Evolutionary conservation across 2,329 filamentous ascomycete genomes (phyloP), one percentile per base, ranked within the genome.

Genomic region (Fusarium nelsonii): DNA sequence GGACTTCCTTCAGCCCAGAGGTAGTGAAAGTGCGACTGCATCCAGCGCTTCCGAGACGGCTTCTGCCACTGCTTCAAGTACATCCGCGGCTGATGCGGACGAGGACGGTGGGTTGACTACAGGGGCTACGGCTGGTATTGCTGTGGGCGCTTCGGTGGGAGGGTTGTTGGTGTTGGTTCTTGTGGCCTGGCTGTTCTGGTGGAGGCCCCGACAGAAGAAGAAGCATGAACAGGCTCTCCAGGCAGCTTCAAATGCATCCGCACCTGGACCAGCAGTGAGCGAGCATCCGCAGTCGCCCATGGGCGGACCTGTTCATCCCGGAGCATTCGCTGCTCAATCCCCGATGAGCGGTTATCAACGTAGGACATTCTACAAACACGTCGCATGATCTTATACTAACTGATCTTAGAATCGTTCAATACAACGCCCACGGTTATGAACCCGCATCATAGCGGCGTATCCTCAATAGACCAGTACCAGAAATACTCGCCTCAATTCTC

Each of bases 291-390:
- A 58, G 12, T 65, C 61, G n/a, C 65, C 73, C 9, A 39, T 32
- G 23, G 51, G 51, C 2, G 39, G 56, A 7, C 62, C 39, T 34
- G 26, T 37, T 16, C 51, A 58, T 5, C 57, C 56, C 9, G 50
- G 30, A 16, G 52, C 58, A 8, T 50, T 64, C 34, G 14, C 53
- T 18, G 56, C 51, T 14, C 69, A 70, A 18, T 71, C 73, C 26
- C 68, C 70, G 12, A 67, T 69, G 65, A 74, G 68, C 46, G 43
- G 55, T 39, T 71, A 73, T 30, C 72, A 73, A 49, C 58, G 73
- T 75, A 67, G 58, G 71, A 54, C 36, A 15, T 10, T 6, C 18
- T 28, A 2, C 14, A 39, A 39, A 16, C 7, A 16, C 18, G 5
- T 28, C 1, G 3, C 3, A 8, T 34, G 11, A 2, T 6, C 8